phyloP scores from a whole-genome alignment of 768 basidiomycete species.

The Pulveroboletus frians region DNA sequence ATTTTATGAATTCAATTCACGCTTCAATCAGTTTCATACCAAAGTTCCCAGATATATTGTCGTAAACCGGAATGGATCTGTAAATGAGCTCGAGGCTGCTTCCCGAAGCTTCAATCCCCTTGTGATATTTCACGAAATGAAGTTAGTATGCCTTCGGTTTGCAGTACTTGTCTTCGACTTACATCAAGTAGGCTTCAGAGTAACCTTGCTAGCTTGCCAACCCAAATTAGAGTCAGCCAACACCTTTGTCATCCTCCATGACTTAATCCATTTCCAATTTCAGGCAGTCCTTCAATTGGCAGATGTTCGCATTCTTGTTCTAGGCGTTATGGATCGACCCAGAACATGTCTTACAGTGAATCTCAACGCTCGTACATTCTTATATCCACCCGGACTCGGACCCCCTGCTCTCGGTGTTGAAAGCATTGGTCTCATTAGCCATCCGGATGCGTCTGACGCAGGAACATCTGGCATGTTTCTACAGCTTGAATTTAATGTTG shows the following conservation, averaged over 20 bases:
- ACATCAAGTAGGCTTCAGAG: constrained; percentile 52
- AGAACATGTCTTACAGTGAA: constrained; percentile 56
- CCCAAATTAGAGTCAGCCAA: constrained; percentile 54
- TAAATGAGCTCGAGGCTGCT: constrained; percentile 62
- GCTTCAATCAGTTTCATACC: neutral
- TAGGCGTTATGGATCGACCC: constrained; percentile 61
- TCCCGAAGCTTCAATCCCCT: constrained; percentile 67
- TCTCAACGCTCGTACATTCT: constrained; percentile 57
- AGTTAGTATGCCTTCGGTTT: constrained; percentile 39
- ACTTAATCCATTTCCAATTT: constrained; percentile 4
- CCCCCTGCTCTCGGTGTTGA: constrained; percentile 14
- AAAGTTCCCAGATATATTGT: constrained; percentile 54
- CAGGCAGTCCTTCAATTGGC: constrained; percentile 66
- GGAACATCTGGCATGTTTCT: constrained; percentile 1
- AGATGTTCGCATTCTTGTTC: constrained; percentile 68
- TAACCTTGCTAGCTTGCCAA: constrained; percentile 62
- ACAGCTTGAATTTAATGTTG: neutral
- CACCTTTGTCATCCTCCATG: neutral
- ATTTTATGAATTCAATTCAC: neutral
- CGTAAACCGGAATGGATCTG: constrained; percentile 69
- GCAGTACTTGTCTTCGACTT: neutral
- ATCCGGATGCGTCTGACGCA: constrained; percentile 5
- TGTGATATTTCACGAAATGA: constrained; percentile 67
- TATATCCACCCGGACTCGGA: constrained; percentile 65
- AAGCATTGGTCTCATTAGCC: neutral